Base-by-base conservation (phyloP, 768 basidiomycete species). In the Hysterangium stoloniferum region DNA sequence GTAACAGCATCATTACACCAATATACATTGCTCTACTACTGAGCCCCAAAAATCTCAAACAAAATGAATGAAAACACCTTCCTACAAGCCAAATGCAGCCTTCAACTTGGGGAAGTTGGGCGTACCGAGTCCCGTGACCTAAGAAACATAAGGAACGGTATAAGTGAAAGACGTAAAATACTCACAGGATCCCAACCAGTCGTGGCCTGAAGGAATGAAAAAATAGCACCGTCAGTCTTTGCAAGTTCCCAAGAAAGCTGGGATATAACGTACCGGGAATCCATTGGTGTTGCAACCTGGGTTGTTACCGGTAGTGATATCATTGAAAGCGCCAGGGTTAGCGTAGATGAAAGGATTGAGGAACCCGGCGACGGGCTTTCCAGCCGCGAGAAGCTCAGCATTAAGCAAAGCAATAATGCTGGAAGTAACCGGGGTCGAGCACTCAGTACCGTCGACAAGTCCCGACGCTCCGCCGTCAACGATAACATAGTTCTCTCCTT, bases 41-140 rank as follows among this genome's bases (percentile, higher is more conserved):
- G n/a, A n/a, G n/a, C n/a, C n/a, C n/a, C n/a, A n/a, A n/a, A n/a
- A n/a, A n/a, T n/a, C n/a, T n/a, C n/a, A n/a, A n/a, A n/a, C n/a
- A n/a, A n/a, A n/a, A n/a, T n/a, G n/a, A n/a, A n/a, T n/a, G n/a
- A n/a, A n/a, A n/a, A n/a, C n/a, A n/a, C n/a, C n/a, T n/a, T n/a
- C n/a, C n/a, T n/a, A n/a, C n/a, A n/a, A n/a, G n/a, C n/a, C n/a
- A n/a, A n/a, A n/a, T n/a, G n/a, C n/a, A n/a, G n/a, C n/a, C n/a
- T n/a, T n/a, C 47, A 76, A 53, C 32, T 48, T 52, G 4, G 67
- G 66, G 49, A 75, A 75, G 29, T 59, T 66, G 0, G 72, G 76
- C 4, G 74, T 77, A 6, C 77, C 77, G 1, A 76, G 60, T 5
- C 77, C 77, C n/a, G 76, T 77, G 13, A 72, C 73, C 34, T 35